Base-by-base conservation (phyloP, 257 asterid species). In the Solanum infundibuliforme region DNA sequence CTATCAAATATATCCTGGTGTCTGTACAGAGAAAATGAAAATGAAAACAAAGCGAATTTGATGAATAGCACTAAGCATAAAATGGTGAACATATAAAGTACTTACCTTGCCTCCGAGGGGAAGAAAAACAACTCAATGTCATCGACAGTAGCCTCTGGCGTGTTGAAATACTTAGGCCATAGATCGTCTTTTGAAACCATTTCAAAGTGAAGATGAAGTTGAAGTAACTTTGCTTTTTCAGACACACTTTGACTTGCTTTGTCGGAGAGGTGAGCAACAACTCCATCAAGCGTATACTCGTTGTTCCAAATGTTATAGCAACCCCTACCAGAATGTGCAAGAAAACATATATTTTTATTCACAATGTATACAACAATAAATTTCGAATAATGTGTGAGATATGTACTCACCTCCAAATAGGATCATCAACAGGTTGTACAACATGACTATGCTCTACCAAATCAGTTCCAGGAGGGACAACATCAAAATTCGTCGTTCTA, bases 41-140 rank as follows among this genome's bases (percentile, higher is more conserved):
- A 87, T 81, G 55, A 71, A 46, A 58, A 66, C 14, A 34, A 55
- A n/a, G 8, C 0, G 2, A 77, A 77, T 41, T 14, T 76, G 60
- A 41, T 38, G 21, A 86, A 71, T 20, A 69, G 9, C 16, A 43
- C 16, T 43, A 43, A 43, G 16, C 52, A 43, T 52, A 14, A 43
- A 41, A 41, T 81, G 11, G 60, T 13, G 52, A 55, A 39, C 46
- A n/a, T 12, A 12, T 43, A 41, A 13, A 41, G n/a, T 25, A 9
- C 39, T 65, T 55, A 93, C 99, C 98, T 94, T 77, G 18, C 87
- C 55, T 90, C 83, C 8, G 89, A 81, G 27, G 98, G 91, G 83
- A 96, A 93, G 92, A 96, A 94, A 90, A 92, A 96, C 46, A 95
- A 93, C 13, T 96, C 96, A 82, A 95, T 96, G 74, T 82, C 84